These are phyloP conservation scores for Escovopsis sp. DNA, from an alignment of 2,329 filamentous ascomycete genomes.

Conservation along the genomic window DNA sequence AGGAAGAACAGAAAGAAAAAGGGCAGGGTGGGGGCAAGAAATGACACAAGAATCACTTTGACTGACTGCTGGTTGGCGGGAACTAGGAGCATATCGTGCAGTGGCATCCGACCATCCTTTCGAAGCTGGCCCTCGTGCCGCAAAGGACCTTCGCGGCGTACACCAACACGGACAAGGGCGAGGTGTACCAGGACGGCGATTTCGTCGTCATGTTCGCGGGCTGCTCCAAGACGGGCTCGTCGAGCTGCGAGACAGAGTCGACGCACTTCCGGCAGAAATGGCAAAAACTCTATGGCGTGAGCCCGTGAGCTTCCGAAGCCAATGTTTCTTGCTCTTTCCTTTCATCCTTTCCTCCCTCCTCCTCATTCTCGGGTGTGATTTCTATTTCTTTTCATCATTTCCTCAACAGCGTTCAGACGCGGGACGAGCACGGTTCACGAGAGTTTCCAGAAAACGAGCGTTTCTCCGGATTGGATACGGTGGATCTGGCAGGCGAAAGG, in stretches of 20 bases:
- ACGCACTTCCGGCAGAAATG: constrained; percentile 32
- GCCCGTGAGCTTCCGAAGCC: not conserved
- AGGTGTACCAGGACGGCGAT: constrained; percentile 67
- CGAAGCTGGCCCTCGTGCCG: constrained; percentile 77
- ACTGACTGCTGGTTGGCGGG: constrained; percentile 12
- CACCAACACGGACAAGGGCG: constrained; percentile 37
- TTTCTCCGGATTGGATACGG: no score
- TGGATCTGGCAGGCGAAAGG: no score
- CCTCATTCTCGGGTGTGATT: no score
- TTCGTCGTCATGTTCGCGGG: constrained; percentile 65
- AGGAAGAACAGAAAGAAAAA: no score
- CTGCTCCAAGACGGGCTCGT: constrained; percentile 43
- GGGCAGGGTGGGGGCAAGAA: no score
- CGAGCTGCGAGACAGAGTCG: constrained; percentile 60
- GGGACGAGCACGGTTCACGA: no score
- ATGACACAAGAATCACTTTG: no score
- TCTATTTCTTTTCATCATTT: no score
- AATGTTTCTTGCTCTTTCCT: no score
- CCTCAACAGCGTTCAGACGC: no score
- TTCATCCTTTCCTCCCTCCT: no score
- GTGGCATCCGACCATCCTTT: constrained; percentile 93
- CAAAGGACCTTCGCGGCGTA: constrained; percentile 77
- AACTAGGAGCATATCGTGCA: constrained; percentile 70
- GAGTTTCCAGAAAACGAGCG: no score
- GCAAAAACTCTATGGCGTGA: constrained; percentile 24